Evolutionary conservation across 169 alveolate species (phyloP).

Genomic region (Plasmodium sp.): DNA sequence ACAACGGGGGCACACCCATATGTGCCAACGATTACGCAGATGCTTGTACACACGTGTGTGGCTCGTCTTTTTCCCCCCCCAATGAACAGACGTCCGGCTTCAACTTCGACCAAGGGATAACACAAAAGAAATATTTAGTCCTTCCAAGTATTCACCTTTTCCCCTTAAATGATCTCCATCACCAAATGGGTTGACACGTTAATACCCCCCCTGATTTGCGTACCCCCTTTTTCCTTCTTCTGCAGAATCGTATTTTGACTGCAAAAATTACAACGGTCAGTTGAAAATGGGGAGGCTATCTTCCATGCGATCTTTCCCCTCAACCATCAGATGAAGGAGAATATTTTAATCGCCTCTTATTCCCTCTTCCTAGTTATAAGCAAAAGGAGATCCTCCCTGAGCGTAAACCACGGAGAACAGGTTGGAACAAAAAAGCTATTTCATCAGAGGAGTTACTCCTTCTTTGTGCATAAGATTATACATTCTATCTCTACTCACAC

Average conservation of each 20-base stretch:
- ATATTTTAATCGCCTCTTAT: neutral
- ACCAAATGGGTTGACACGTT: neutral
- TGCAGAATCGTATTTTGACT: constrained; percentile 33
- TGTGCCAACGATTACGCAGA: neutral
- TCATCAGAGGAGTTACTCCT: neutral
- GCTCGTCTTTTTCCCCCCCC: neutral
- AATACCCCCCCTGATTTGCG: neutral
- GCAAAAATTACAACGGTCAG: constrained; percentile 63
- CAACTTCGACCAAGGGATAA: constrained; percentile 23
- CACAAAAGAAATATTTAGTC: constrained; percentile 42
- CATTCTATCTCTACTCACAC: neutral
- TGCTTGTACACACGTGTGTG: neutral
- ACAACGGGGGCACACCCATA: neutral
- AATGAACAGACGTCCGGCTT: constrained; percentile 21
- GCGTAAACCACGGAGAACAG: constrained; percentile 40
- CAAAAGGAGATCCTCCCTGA: neutral
- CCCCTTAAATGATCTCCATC: neutral
- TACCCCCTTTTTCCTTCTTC: neutral
- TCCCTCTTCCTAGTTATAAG: constrained; percentile 13
- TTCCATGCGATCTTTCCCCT: neutral
- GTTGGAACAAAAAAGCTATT: neutral
- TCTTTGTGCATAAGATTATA: neutral
- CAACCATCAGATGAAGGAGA: neutral
- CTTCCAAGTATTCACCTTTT: constrained; percentile 19
- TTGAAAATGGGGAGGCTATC: neutral